phyloP scores from a whole-genome alignment of 2,329 filamentous ascomycete species.

The Trichoderma hamatum region DNA sequence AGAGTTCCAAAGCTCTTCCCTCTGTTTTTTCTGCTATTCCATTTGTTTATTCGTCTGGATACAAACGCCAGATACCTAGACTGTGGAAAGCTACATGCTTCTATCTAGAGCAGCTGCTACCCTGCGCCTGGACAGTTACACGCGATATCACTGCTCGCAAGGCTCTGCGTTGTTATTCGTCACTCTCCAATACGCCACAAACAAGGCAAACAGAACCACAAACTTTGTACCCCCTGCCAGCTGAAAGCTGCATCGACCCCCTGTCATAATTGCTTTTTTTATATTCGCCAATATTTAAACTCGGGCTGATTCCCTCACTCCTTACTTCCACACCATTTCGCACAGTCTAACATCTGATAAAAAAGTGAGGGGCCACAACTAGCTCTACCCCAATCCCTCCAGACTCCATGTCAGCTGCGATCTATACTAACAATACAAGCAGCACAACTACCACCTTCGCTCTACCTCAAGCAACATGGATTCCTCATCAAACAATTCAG shows the following conservation, averaged over 20 bases:
- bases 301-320: neutral
- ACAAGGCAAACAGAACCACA: neutral
- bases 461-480: neutral
- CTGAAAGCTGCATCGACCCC: neutral
- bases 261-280: neutral
- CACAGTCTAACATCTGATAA: neutral
- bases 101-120: neutral
- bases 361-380: neutral
- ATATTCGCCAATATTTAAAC: neutral
- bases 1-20: neutral
- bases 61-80: neutral
- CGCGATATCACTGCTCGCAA: neutral
- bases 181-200: neutral
- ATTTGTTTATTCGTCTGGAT: neutral
- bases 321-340: neutral
- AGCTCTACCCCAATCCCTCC: neutral
- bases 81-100: neutral
- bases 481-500: neutral
- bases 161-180: neutral
- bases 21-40: neutral
- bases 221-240: neutral
- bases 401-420: neutral
- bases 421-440: neutral
- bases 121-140: neutral
- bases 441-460: neutral